Base-by-base conservation (phyloP, 2,329 filamentous ascomycete genomes). In the Colletotrichum endophyticum region DNA sequence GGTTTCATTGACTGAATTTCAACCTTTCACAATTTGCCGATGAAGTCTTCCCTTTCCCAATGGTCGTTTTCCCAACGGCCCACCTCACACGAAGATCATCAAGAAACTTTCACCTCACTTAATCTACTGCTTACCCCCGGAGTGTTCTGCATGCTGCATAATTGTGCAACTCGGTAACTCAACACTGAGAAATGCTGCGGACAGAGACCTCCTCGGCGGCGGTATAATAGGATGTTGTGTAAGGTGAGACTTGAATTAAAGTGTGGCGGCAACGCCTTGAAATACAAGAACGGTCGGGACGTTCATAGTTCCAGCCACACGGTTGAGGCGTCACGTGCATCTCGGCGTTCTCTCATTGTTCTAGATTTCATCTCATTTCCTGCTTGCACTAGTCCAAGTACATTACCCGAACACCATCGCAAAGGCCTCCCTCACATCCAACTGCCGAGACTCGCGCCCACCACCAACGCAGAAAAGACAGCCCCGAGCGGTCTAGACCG, bases 11-110 rank as follows among this genome's bases (percentile, higher is more conserved):
- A 44, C 19, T n/a, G 39, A 2, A 12, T 6, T n/a, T 4, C 39
- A n/a, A 44, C 5, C 9, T n/a, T n/a, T 44, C 19, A 44, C 19
- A 11, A n/a, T 44, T n/a, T 44, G 19, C 9, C 39, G 19, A 44
- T 44, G 1, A 11, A 0, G 39, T n/a, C 19, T 44, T 5, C 0
- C 1, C 39, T n/a, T 0, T n/a, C 8, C 19, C 3, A 9, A 11
- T 44, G 39, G 2, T 6, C 5, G 19, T 44, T 19, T 1, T 44
- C 39, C 3, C 3, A 44, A 6, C 19, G 39, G 39, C 39, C 12
- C 19, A 44, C 19, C 3, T 6, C 6, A 44, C 3, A 44, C 39
- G 11, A 0, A 0, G 39, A 12, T 3, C 3, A 44, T n/a, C 19
- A 44, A 44, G 0, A 44, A 6, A 0, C 19, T n/a, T 12, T 9